Evolutionary conservation across 2,329 filamentous ascomycete genomes (phyloP), one percentile per base, ranked within the genome.

Genomic region (Fusarium hostae): DNA sequence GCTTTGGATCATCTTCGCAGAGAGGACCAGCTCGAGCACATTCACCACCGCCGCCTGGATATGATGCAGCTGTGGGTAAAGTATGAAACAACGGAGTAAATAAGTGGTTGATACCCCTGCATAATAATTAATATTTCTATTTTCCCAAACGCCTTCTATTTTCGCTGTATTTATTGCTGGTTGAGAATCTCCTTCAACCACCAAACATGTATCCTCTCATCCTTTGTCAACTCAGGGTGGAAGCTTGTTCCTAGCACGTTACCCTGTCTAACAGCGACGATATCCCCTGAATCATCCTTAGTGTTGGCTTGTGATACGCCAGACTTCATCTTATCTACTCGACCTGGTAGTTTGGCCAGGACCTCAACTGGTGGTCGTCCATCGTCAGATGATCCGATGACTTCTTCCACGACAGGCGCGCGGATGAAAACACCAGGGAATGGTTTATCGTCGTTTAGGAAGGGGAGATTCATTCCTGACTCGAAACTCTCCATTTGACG

Each of bases 221-320:
- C 96, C 11, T 90, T 88, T 0, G 95, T 98, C 80, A 99, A 81
- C 81, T 99, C 96, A 0, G 96, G 96, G 77, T 98, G 96, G 79
- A 98, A 99, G 77, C 95, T 98, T 6, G 93, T 98, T 7, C 94
- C 96, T 76, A 98, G 92, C 1, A 97, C 92, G 81, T 98, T 98
- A 1, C 92, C 94, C 82, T 98, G 95, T 71, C 89, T 87, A 37
- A 98, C 94, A 1, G 95, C 95, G 55, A 98, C 90, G 56, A 98
- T 95, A 73, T 97, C 93, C 4, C 91, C 89, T 5, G 85, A 87
- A 45, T 82, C 82, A n/a, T 81, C 78, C 59, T 80, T 81, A 6
- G 75, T 78, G 41, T 78, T 77, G 30, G 81, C 80, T 75, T 84
- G 76, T 34, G 82, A 79, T 40, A 82, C 70, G 56, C 82, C 78